Evolutionary conservation across 2,329 filamentous ascomycete genomes (phyloP), one percentile per base, ranked within the genome.

Genomic region (Pleoardoris graminearum): DNA sequence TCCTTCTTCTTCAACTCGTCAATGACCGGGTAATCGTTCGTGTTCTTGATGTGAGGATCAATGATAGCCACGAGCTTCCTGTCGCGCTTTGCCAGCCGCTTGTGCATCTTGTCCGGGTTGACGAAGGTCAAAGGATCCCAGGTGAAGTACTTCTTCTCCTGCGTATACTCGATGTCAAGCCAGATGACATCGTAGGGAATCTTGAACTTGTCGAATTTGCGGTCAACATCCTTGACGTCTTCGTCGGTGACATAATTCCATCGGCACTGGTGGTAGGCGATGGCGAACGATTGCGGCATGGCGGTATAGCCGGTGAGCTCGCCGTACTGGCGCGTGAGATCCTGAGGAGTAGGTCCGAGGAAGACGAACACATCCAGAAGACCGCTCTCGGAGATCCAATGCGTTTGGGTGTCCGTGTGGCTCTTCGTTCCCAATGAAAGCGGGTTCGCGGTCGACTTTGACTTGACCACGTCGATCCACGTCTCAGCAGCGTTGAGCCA

Each of bases 221-320:
- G 86, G 71, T 97, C 92, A 36, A 99, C 93, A 67, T 97, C 92
- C 73, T 90, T 95, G 53, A 99, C 92, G 75, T 99, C 94, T 59
- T 97, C 91, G 65, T 97, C 93, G 1, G 91, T 95, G 51, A 97
- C 87, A 71, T 99, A 99, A 77, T 99, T 99, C 94, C 94, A 99
- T 64, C 94, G 89, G 73, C 94, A 97, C 74, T 99, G 94, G 69
- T 99, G 94, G 75, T 97, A 97, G 11, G 85, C 94, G 61, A 99
- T 85, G 1, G 93, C 83, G 65, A 97, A 97, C 58, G 94, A 88
- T 67, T 96, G 91, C 1, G 94, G 94, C 74, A 99, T 84, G 54
- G 92, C 87, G 25, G 91, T 94, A 67, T 87, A 93, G 22, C 94
- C 94, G 7, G 94, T 99, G 39, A 99, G 84, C 71, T 96, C 90